Evolutionary conservation across 192 early-diverging fungal genomes (phyloP).

Genomic region (Piromyces sp.): DNA sequence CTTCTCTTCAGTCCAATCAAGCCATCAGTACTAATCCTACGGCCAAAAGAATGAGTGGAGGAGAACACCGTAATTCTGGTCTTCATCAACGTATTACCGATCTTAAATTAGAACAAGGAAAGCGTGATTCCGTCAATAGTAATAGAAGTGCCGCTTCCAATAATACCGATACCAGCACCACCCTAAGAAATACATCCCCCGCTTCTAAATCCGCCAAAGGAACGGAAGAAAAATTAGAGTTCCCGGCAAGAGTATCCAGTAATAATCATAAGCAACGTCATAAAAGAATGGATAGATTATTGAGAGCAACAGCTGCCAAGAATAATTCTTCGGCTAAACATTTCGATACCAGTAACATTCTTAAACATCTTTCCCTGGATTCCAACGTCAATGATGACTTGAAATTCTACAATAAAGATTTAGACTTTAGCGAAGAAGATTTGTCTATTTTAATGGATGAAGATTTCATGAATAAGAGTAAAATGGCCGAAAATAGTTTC

Average conservation of each 20-base stretch:
- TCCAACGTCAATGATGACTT: background rate
- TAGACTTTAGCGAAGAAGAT: background rate
- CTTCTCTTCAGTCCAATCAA: background rate
- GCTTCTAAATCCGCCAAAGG: background rate
- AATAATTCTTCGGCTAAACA: background rate
- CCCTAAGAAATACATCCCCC: background rate
- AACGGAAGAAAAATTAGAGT: background rate
- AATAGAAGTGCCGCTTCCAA: background rate
- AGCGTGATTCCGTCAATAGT: background rate
- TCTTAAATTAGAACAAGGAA: background rate
- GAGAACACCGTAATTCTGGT: background rate
- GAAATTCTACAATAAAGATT: background rate
- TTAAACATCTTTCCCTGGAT: background rate
- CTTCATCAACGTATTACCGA: background rate
- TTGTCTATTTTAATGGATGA: background rate
- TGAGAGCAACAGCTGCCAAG: background rate
- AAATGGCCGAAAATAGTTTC: background rate
- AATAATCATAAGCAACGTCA: background rate
- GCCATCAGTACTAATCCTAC: no score
- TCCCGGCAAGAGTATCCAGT: background rate
- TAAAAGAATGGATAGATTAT: background rate
- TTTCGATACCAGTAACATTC: background rate
- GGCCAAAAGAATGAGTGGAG: background rate
- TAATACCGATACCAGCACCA: background rate
- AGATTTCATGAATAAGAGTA: background rate